These are phyloP conservation scores for Pulveroboletus ravenelii DNA, from an alignment of 768 basidiomycete genomes.

Conservation along the genomic window DNA sequence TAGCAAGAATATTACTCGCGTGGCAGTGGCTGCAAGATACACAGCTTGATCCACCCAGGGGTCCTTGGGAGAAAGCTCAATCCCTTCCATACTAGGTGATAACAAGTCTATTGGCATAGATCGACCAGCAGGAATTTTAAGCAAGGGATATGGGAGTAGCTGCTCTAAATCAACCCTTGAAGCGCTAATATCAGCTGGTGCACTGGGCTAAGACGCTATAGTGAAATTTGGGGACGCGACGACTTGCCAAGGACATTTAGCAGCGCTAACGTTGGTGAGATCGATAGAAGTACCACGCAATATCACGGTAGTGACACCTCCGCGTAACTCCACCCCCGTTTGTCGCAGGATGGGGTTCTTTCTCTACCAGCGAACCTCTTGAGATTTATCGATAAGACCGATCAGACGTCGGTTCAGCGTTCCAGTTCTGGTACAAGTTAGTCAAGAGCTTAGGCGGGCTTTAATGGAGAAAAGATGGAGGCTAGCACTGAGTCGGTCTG, in stretches of 20 bases:
- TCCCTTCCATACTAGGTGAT: background rate
- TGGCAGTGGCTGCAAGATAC: background rate
- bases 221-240: background rate
- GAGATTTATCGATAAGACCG: background rate
- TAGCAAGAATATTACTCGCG: background rate
- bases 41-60: slow-evolving; percentile 1
- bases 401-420: slow-evolving; percentile 2
- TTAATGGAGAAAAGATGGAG: background rate
- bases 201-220: background rate
- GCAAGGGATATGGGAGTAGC: background rate
- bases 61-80: background rate
- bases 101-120: background rate
- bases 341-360: slow-evolving; percentile 4
- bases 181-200: background rate
- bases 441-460: background rate
- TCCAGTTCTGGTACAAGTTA: background rate
- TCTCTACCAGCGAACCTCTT: slow-evolving; percentile 5
- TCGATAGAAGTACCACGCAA: background rate
- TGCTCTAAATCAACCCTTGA: background rate
- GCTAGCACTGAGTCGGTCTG: no score
- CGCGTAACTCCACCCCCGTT: slow-evolving; percentile 11
- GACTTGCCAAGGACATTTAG: slow-evolving; percentile 1
- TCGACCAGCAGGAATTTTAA: background rate
- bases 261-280: slow-evolving; percentile 2
- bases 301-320: background rate